Conservation (phyloP, 1,284 basidiomycete genomes). For the Ceratobasidium sp. region DNA sequence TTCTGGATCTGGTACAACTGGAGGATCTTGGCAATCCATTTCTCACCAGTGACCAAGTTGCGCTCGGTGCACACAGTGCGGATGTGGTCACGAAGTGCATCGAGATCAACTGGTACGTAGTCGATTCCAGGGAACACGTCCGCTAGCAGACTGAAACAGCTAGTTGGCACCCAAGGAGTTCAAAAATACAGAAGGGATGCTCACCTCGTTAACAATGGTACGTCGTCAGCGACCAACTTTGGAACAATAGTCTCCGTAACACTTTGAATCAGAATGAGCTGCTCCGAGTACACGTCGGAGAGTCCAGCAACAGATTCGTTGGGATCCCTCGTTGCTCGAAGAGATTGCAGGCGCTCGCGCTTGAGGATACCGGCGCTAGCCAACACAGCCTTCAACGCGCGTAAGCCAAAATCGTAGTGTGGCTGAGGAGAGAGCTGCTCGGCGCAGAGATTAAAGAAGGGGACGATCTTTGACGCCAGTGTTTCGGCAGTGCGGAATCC, state of each 20-base stretch:
- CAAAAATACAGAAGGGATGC: conserved; percentile 48
- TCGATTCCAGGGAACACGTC: conserved; percentile 98
- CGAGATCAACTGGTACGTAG: conserved; percentile 89
- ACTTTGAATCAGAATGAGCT: conserved; percentile 98
- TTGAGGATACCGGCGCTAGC: conserved; percentile 98
- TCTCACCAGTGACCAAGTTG: conserved; percentile 84
- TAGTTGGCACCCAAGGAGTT: conserved; percentile 41
- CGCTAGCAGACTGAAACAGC: conserved; percentile 76
- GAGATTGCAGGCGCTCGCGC: conserved; percentile 80
- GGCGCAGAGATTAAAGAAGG: conserved; percentile 98
- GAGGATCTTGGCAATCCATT: conserved; percentile 95
- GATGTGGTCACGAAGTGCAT: conserved; percentile 86
- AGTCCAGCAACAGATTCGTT: conserved; percentile 60
- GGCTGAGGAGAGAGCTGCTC: conserved; percentile 97
- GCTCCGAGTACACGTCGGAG: conserved; percentile 82
- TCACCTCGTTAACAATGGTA: conserved; percentile 90
- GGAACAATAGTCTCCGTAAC: conserved; percentile 99
- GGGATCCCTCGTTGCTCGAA: conserved; percentile 57
- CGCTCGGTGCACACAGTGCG: conserved; percentile 87
- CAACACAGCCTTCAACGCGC: conserved; percentile 96
- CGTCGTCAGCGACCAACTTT: conserved; percentile 97
- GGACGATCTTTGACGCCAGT: conserved; percentile 96
- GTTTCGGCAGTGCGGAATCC: conserved; percentile 98
- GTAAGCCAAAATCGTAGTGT: conserved; percentile 99
- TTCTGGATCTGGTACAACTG: conserved; percentile 99